These are phyloP conservation scores for Rhododendron kiyosumense DNA, from an alignment of 148 eudicot species.

Conservation along the genomic window DNA sequence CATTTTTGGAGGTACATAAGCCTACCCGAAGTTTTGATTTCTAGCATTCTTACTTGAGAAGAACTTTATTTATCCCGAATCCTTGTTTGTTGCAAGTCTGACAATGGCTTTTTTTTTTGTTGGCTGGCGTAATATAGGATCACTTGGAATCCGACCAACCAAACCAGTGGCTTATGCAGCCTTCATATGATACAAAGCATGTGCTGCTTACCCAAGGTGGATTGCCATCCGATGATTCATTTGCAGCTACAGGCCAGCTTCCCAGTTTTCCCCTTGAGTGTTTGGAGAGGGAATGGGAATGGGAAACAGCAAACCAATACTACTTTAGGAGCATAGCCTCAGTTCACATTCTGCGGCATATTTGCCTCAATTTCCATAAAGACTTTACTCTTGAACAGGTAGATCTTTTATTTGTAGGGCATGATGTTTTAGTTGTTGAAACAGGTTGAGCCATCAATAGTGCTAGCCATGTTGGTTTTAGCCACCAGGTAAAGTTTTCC, in stretches of 20 bases:
- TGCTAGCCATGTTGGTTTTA: background rate
- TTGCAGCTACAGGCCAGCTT: conserved; percentile 15
- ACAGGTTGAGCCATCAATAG: conserved; percentile 1
- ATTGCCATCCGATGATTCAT: conserved; percentile 17
- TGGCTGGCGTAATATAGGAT: conserved; percentile 34
- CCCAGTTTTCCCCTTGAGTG: conserved; percentile 21
- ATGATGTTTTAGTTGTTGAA: background rate
- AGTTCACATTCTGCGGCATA: conserved; percentile 48
- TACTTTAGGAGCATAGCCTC: conserved; percentile 87
- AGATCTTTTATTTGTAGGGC: background rate
- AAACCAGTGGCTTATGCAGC: conserved; percentile 69
- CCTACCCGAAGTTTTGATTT: background rate
- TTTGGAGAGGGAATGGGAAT: conserved; percentile 48
- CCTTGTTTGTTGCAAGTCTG: background rate
- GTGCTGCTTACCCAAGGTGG: conserved; percentile 46
- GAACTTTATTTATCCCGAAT: background rate
- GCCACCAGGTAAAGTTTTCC: background rate
- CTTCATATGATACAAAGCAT: conserved; percentile 76
- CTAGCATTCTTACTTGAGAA: background rate
- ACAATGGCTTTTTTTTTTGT: background rate
- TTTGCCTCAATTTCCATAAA: conserved; percentile 69
- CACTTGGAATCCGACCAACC: conserved; percentile 32
- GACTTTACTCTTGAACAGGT: conserved; percentile 84
- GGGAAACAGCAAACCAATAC: conserved; percentile 61
- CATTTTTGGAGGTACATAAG: conserved; percentile 37